These are phyloP conservation scores for Aureobasidium sp. DNA, from an alignment of 2,329 filamentous ascomycete species.

Conservation along the genomic window DNA sequence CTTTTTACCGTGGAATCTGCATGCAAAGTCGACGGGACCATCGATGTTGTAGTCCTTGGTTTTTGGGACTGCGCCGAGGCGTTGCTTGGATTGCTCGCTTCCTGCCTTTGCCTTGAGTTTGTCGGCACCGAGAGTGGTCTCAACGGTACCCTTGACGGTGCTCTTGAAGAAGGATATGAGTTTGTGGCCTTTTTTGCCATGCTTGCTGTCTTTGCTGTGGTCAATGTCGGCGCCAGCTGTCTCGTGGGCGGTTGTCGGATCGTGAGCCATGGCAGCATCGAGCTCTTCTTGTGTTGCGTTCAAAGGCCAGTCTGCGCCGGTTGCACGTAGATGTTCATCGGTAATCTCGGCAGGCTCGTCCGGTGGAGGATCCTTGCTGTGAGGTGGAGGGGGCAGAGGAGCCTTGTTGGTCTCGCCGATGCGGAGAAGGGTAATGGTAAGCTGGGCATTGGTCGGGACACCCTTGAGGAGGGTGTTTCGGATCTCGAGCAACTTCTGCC, in stretches of 20 bases:
- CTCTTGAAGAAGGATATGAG: constrained; percentile 62
- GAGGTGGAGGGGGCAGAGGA: constrained; percentile 59
- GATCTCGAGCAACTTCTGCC: constrained; percentile 67
- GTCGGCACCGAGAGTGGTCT: constrained; percentile 65
- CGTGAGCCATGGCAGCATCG: constrained; percentile 49
- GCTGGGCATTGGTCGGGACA: constrained; percentile 78
- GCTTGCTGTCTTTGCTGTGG: constrained; percentile 40
- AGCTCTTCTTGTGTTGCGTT: constrained; percentile 61
- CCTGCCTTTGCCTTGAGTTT: constrained; percentile 59
- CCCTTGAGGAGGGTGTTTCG: constrained; percentile 72
- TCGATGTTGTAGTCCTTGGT: constrained; percentile 38
- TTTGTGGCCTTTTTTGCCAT: constrained; percentile 42
- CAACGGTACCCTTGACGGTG: constrained; percentile 64
- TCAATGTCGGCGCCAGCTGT: constrained; percentile 49
- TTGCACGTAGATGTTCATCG: constrained; percentile 44
- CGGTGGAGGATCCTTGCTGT: constrained; percentile 38
- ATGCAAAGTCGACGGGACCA: constrained; percentile 72
- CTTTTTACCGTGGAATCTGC: constrained; percentile 61
- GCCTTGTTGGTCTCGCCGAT: constrained; percentile 76
- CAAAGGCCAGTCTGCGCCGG: constrained; percentile 49
- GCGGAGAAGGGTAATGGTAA: constrained; percentile 72
- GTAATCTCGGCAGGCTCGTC: constrained; percentile 45
- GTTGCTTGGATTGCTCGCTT: constrained; percentile 58
- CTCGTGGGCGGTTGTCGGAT: constrained; percentile 40
- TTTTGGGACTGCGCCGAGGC: constrained; percentile 61